Evolutionary conservation across 352 stramenopile species (phyloP).

Genomic region (Phytopythium chamaehyphon): DNA sequence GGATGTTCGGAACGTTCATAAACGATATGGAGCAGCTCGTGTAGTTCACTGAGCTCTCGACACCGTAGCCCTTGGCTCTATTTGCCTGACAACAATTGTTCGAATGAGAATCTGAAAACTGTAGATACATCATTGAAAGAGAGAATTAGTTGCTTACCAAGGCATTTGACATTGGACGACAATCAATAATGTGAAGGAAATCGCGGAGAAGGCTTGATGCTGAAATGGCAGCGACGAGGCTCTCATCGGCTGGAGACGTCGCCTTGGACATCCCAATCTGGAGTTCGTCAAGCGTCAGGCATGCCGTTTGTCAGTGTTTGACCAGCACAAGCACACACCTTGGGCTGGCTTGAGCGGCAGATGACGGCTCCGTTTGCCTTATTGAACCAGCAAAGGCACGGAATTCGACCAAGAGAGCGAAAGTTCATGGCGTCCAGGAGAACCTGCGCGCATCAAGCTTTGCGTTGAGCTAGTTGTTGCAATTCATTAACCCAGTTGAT

Average conservation of each 20-base stretch:
- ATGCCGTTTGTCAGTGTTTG: conserved; percentile 2
- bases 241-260: conserved; percentile 66
- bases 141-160: conserved; percentile 20
- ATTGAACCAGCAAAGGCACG: conserved; percentile 72
- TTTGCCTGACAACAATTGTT: conserved; percentile 33
- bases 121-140: not conserved
- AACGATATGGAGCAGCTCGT: conserved; percentile 93
- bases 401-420: conserved; percentile 68
- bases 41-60: conserved; percentile 97
- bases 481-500: not conserved
- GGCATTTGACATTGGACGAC: conserved; percentile 74
- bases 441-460: conserved; percentile 22
- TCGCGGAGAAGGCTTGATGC: conserved; percentile 62
- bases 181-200: conserved; percentile 80
- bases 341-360: conserved; percentile 77
- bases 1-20: conserved; percentile 99
- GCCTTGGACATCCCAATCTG: conserved; percentile 77
- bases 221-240: conserved; percentile 59
- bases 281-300: conserved; percentile 4
- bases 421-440: conserved; percentile 74
- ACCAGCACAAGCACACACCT: conserved; percentile 35
- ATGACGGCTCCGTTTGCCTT: conserved; percentile 58
- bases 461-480: not conserved
- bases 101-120: not conserved
- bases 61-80: conserved; percentile 91